A percentile compares a stretch with the other conserved stretches of the same genome.
Evolutionary conservation across 2,329 filamentous ascomycete species (phyloP).

Genomic region (Amesomyces nigricolor): DNA sequence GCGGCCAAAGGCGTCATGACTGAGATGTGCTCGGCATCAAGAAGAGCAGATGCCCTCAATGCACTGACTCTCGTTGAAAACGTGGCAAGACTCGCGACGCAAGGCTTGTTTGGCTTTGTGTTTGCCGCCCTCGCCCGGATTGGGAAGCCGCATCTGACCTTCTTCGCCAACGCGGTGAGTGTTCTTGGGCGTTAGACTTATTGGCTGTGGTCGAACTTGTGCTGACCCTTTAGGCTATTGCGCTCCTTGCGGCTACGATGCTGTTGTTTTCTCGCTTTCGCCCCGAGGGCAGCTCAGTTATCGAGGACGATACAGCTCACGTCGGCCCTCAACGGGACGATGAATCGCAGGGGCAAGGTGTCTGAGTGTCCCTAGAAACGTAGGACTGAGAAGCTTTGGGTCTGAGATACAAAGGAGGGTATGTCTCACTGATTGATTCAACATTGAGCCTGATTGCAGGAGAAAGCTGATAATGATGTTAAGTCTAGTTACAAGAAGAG

Average conservation of each 20-base stretch:
- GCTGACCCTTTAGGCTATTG: conserved; percentile 42
- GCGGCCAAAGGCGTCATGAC: conserved; percentile 70
- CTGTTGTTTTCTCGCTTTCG: conserved; percentile 41
- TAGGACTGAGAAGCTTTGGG: too few species aligned
- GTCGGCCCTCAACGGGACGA: too few species aligned
- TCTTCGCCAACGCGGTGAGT: conserved; percentile 60
- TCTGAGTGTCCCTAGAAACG: too few species aligned
- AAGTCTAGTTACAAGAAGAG: too few species aligned
- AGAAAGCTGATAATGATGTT: too few species aligned
- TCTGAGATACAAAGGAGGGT: too few species aligned
- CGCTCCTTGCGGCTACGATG: conserved; percentile 41
- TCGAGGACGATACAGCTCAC: conserved; percentile 25
- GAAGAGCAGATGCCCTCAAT: conserved; percentile 61
- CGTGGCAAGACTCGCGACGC: conserved; percentile 57
- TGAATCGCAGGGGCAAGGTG: too few species aligned
- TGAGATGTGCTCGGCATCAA: conserved; percentile 58
- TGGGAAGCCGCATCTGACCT: conserved; percentile 57
- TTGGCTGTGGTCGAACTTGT: neutral
- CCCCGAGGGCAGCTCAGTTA: conserved; percentile 33
- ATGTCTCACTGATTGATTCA: too few species aligned
- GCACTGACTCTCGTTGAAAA: conserved; percentile 67
- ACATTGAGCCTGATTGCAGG: too few species aligned
- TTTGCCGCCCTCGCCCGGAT: conserved; percentile 58
- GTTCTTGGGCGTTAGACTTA: too few species aligned
- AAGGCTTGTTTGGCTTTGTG: conserved; percentile 60